These are phyloP conservation scores for Candida frijolesensis DNA, from an alignment of 1,139 yeast species.

Conservation along the genomic window DNA sequence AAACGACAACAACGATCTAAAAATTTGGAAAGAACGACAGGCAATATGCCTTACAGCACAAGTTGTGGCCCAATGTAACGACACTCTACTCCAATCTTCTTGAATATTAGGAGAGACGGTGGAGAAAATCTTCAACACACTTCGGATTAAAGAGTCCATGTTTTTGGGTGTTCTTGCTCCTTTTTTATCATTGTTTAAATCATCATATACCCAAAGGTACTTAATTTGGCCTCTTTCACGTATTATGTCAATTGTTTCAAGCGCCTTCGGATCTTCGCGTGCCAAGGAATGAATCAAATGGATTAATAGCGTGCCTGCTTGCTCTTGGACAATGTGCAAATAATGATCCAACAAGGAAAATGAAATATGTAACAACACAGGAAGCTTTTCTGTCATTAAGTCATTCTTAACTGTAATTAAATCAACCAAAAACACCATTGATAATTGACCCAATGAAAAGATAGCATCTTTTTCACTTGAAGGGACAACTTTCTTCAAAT, in stretches of 20 bases:
- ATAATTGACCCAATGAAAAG: constrained; percentile 85
- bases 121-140: constrained; percentile 60
- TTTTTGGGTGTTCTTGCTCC: constrained; percentile 87
- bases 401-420: constrained; percentile 64
- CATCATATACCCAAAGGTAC: constrained; percentile 83
- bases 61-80: constrained; percentile 93
- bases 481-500: constrained; percentile 60
- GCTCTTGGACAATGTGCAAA: constrained; percentile 77
- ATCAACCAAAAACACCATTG: constrained; percentile 83
- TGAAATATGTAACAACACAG: constrained; percentile 80
- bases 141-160: constrained; percentile 79
- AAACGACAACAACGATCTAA: constrained; percentile 76
- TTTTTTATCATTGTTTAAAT: constrained; percentile 70
- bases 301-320: constrained; percentile 74
- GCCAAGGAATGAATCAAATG: constrained; percentile 71
- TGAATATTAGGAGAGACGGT: constrained; percentile 56
- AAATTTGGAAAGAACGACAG: constrained; percentile 91
- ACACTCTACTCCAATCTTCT: constrained; percentile 80
- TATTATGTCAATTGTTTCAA: constrained; percentile 54
- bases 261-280: constrained; percentile 54
- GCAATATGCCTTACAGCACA: constrained; percentile 98
- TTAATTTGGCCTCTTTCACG: constrained; percentile 44
- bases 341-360: constrained; percentile 88
- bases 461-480: constrained; percentile 70
- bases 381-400: constrained; percentile 56